A percentile compares a stretch with the other conserved stretches of the same genome.
phyloP scores from a whole-genome alignment of 1,139 yeast genomes.

The Meyerozyma guilliermondii region DNA sequence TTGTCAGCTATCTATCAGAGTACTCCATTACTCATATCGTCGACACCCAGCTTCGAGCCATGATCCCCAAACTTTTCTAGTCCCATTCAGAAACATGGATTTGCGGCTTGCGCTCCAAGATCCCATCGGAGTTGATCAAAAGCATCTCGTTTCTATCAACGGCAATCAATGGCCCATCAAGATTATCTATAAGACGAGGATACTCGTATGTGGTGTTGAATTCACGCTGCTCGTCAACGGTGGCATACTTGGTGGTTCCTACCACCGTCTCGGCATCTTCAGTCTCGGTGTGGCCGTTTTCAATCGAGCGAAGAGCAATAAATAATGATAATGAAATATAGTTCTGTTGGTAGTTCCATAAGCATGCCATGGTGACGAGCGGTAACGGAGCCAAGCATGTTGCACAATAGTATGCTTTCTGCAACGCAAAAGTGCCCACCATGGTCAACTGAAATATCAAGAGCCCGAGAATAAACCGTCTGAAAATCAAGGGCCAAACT shows the following conservation, averaged over 20 bases:
- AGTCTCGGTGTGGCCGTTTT: conserved; percentile 37
- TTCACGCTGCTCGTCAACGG: conserved; percentile 62
- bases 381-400: conserved; percentile 73
- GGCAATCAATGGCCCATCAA: conserved; percentile 81
- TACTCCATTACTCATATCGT: neutral
- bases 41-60: neutral
- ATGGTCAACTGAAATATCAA: conserved; percentile 79
- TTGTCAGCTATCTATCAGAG: neutral
- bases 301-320: conserved; percentile 68
- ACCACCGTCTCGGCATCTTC: conserved; percentile 27
- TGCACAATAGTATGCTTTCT: conserved; percentile 74
- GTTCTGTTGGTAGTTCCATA: conserved; percentile 79
- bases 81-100: conserved; percentile 36
- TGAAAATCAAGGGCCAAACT: conserved; percentile 78
- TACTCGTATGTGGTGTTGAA: conserved; percentile 66
- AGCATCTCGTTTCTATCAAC: conserved; percentile 61
- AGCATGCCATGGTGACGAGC: conserved; percentile 54
- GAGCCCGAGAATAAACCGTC: conserved; percentile 68
- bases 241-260: neutral
- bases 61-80: conserved; percentile 1
- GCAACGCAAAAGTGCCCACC: conserved; percentile 82
- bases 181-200: conserved; percentile 60
- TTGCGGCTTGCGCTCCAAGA: conserved; percentile 40
- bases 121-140: conserved; percentile 55
- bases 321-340: conserved; percentile 77